Percentiles rank a stretch among this genome's conserved stretches.
Conservation (phyloP, 768 basidiomycete genomes). For the Sporobolomyces roseus region DNA sequence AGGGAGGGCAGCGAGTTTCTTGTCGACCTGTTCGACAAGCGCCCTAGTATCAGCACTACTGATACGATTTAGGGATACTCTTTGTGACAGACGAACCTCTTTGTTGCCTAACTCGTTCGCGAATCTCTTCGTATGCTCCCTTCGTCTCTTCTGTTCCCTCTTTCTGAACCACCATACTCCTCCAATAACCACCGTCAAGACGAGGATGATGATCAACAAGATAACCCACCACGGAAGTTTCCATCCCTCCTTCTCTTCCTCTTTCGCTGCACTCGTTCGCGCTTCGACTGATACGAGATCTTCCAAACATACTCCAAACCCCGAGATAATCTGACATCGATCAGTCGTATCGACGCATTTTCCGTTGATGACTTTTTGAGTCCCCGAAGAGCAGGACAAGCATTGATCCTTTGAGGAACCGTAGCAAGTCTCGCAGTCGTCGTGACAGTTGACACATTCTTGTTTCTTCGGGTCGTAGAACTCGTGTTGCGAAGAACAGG, state of each 20-base stretch:
- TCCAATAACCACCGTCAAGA: neutral
- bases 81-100: conserved; percentile 20
- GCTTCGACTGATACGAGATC: conserved; percentile 40
- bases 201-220: conserved; percentile 16
- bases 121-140: conserved; percentile 28
- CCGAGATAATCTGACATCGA: conserved; percentile 18
- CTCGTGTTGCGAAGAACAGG: conserved; percentile 23
- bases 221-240: conserved; percentile 35
- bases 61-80: neutral
- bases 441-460: conserved; percentile 29
- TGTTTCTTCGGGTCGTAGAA: conserved; percentile 32
- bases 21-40: conserved; percentile 22
- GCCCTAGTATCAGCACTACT: neutral
- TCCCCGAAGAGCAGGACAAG: conserved; percentile 59
- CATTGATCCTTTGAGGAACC: conserved; percentile 77
- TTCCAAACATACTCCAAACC: conserved; percentile 39
- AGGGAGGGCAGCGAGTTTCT: conserved; percentile 31
- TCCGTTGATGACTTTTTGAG: conserved; percentile 20
- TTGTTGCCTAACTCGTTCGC: conserved; percentile 31
- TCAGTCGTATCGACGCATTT: conserved; percentile 25
- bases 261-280: neutral
- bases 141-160: conserved; percentile 32
- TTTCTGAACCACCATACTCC: conserved; percentile 22
- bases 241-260: neutral
- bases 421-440: conserved; percentile 56